Evolutionary conservation across 352 stramenopile species (phyloP), one percentile per base, ranked within the genome.

Genomic region (Pythium aquatile): DNA sequence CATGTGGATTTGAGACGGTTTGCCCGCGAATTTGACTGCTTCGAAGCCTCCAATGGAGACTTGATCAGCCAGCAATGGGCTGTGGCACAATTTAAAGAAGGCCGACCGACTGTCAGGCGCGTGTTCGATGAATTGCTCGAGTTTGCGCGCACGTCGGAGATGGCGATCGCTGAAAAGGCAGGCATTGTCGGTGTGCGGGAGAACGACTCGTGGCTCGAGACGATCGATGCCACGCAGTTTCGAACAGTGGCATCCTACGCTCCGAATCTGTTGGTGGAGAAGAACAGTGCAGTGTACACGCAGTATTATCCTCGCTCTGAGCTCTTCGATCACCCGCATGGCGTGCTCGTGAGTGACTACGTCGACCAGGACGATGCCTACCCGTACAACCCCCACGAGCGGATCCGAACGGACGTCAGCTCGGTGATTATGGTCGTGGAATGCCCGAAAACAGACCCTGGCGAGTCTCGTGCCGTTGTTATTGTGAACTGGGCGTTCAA

Each of bases 171-270:
- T 17, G 74, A 87, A 62, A 72, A 78, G 30, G 66, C 81, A 20
- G 76, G 76, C 24, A 74, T 77, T 61, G 72, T 83, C 37, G 75
- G 72, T 24, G 72, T 87, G 46, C 78, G 76, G 37, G 72, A 85
- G 46, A 71, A 77, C 61, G 76, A 24, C 20, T 83, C 54, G 20
- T 33, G 44, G 72, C 79, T 55, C 69, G 58, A 17, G 66, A 75
- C 54, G 58, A 61, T 63, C 2, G 72, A 75, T 1, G 66, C 81
- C 30, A 75, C 69, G 20, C 72, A 79, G 60, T 70, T 78, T 42
- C 78, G 78, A 11, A 47, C 83, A 20, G 65, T 87, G 17, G 66
- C 70, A 4, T 72, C 68, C 17, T 75, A 75, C 1, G 61, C 70
- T 0, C 58, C 67, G 1, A 61, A 66, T 0, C 46, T 78, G n/a